phyloP scores from a whole-genome alignment of 768 basidiomycete species.

The Filobasidium floriforme region DNA sequence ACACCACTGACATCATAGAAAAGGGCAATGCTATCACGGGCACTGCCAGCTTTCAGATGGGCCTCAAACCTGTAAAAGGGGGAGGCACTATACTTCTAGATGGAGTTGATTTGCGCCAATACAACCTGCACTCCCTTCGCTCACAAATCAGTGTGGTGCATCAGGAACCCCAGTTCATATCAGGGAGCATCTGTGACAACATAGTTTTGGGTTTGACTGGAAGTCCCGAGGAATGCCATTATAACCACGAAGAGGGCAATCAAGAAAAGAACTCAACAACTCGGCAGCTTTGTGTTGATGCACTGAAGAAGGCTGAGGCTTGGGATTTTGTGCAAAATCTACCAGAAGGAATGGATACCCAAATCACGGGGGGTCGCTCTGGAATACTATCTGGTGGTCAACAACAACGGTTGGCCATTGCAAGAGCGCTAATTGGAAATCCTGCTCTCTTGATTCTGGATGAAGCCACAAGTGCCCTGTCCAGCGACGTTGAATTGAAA shows the following conservation, averaged over 20 bases:
- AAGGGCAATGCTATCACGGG: constrained; percentile 43
- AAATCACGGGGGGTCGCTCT: constrained; percentile 34
- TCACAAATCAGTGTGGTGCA: constrained; percentile 34
- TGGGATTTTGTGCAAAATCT: constrained; percentile 52
- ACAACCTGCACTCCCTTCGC: constrained; percentile 34
- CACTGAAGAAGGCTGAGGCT: constrained; percentile 79
- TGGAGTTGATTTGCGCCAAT: constrained; percentile 25
- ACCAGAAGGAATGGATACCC: constrained; percentile 38
- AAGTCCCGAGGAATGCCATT: constrained; percentile 58
- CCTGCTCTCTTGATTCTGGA: constrained; percentile 26
- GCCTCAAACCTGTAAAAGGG: constrained; percentile 50
- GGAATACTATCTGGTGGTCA: constrained; percentile 57
- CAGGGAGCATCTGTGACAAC: constrained; percentile 71
- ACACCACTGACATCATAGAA: background rate
- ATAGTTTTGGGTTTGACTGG: too few species aligned
- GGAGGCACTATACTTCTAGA: constrained; percentile 20
- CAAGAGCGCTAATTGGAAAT: background rate
- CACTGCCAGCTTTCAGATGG: too few species aligned
- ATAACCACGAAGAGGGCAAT: constrained; percentile 29
- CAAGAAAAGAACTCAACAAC: background rate
- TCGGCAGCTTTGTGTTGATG: constrained; percentile 66
- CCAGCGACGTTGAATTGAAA: constrained; percentile 26
- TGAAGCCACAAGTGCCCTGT: constrained; percentile 32
- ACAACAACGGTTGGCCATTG: constrained; percentile 9
- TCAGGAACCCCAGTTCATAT: constrained; percentile 53